Percentiles rank a stretch among this genome's conserved stretches.
These are phyloP conservation scores for Whalleya microplaca DNA, from an alignment of 2,329 filamentous ascomycete species.

Conservation along the genomic window DNA sequence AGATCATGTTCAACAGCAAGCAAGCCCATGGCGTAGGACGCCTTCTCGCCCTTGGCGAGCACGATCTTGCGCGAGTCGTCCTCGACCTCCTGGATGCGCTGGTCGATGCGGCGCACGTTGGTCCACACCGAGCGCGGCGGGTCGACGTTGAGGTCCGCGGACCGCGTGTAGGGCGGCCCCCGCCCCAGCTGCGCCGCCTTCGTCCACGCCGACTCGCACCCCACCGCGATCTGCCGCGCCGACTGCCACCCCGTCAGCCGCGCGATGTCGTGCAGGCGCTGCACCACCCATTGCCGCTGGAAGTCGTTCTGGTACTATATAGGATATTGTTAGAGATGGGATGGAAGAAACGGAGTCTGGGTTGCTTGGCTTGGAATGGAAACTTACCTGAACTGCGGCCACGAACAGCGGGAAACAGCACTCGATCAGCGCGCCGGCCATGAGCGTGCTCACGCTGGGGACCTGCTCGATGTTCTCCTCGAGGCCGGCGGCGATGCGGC, in stretches of 20 bases:
- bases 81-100: conserved; percentile 52
- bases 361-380: background rate
- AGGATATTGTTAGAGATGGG: background rate
- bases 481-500: conserved; percentile 77
- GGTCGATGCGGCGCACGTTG: conserved; percentile 55
- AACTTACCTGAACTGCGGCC: conserved; percentile 71
- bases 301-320: conserved; percentile 72
- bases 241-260: conserved; percentile 87
- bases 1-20: conserved; percentile 79
- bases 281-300: conserved; percentile 79
- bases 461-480: conserved; percentile 57
- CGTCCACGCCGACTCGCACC: conserved; percentile 84
- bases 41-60: conserved; percentile 63
- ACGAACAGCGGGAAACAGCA: conserved; percentile 84
- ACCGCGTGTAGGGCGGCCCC: conserved; percentile 73
- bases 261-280: conserved; percentile 73
- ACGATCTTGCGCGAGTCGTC: conserved; percentile 53
- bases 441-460: conserved; percentile 70
- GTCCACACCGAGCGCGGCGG: conserved; percentile 50
- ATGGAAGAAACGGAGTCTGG: background rate
- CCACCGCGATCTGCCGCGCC: conserved; percentile 77
- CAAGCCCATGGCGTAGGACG: conserved; percentile 78
- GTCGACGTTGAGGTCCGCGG: conserved; percentile 40
- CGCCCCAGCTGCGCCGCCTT: conserved; percentile 72
- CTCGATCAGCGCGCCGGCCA: conserved; percentile 83